phyloP scores from a whole-genome alignment of 2,329 filamentous ascomycete genomes.

The Exserohilum rostratum region DNA sequence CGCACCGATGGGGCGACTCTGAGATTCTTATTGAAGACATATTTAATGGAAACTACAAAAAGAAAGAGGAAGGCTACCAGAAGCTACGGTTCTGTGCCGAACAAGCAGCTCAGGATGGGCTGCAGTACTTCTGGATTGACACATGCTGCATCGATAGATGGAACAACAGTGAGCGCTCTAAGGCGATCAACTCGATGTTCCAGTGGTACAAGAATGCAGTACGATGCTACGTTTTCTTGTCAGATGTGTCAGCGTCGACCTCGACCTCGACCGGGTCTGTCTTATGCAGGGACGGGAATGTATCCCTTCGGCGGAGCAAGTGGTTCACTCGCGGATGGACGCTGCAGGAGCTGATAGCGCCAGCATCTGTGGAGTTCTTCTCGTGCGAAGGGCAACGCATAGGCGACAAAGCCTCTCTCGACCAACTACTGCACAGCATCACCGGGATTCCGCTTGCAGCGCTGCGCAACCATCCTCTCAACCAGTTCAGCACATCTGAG shows the following conservation, averaged over 20 bases:
- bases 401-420: conserved; percentile 19
- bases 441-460: conserved; percentile 8
- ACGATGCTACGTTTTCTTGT: conserved; percentile 28
- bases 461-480: background rate
- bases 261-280: background rate
- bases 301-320: background rate
- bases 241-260: background rate
- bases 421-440: conserved; percentile 19
- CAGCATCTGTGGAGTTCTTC: conserved; percentile 23
- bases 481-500: background rate
- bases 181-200: conserved; percentile 5
- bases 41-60: background rate
- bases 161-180: background rate
- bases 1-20: conserved; percentile 37
- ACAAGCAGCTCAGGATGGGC: background rate
- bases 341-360: conserved; percentile 13
- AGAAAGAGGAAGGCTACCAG: background rate
- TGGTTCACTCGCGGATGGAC: background rate
- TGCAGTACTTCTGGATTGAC: background rate
- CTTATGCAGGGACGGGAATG: background rate
- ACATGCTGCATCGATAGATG: background rate
- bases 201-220: conserved; percentile 22
- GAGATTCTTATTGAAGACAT: conserved; percentile 37
- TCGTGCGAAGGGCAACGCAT: conserved; percentile 12
- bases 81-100: background rate